Evolutionary conservation across 768 basidiomycete genomes (phyloP).

Genomic region (Xerocomellus dryophilus): DNA sequence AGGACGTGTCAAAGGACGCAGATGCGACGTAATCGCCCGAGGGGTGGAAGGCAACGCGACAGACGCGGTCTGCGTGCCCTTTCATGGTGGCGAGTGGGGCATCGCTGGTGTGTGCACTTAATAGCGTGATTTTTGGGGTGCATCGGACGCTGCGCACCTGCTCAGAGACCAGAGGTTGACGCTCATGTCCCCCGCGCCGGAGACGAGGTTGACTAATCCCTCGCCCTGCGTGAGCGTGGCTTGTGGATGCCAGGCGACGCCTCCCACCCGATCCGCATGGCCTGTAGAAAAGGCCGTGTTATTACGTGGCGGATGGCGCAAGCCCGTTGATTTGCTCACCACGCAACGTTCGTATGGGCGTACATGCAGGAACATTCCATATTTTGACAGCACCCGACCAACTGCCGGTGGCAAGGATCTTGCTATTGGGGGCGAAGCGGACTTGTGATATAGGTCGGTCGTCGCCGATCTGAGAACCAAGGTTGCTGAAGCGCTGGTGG

Average conservation of each 20-base stretch:
- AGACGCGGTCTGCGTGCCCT: constrained; percentile 89
- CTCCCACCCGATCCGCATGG: constrained; percentile 88
- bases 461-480: constrained; percentile 98
- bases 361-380: constrained; percentile 94
- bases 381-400: constrained; percentile 95
- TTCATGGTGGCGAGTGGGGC: constrained; percentile 79
- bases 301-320: not conserved
- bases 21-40: constrained; percentile 92
- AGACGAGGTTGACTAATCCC: constrained; percentile 77
- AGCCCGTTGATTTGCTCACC: constrained; percentile 44
- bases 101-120: constrained; percentile 50
- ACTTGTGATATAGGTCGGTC: constrained; percentile 92
- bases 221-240: constrained; percentile 73
- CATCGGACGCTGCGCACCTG: constrained; percentile 46
- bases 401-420: constrained; percentile 86
- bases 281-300: constrained; percentile 41
- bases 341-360: constrained; percentile 68
- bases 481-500: constrained; percentile 78
- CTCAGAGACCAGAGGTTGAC: constrained; percentile 89
- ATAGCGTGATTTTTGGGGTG: constrained; percentile 1
- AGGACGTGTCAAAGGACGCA: constrained; percentile 95
- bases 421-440: constrained; percentile 89
- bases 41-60: constrained; percentile 94
- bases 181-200: constrained; percentile 83
- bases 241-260: constrained; percentile 96